Conservation (phyloP, 768 basidiomycete genomes). For the Boletus rufocinnamomeus region DNA sequence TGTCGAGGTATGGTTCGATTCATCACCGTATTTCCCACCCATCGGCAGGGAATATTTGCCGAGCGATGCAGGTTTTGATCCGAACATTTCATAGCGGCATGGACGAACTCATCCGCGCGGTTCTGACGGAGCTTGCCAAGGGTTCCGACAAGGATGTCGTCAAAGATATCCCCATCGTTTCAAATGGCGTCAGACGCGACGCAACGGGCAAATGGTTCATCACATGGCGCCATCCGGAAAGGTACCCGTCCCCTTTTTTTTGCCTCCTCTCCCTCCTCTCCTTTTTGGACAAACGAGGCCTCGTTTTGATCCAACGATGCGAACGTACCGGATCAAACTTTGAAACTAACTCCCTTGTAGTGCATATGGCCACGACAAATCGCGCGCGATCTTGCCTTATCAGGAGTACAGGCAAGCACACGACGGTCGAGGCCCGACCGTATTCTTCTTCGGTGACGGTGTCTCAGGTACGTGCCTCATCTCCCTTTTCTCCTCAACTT, state of each 20-base stretch:
- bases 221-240: constrained; percentile 85
- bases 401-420: constrained; percentile 41
- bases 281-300: background rate
- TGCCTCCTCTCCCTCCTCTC: too few relatives aligned
- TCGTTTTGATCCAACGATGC: background rate
- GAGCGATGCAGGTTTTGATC: constrained; percentile 5
- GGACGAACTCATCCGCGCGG: constrained; percentile 90
- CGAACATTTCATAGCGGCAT: constrained; percentile 66
- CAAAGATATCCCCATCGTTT: constrained; percentile 82
- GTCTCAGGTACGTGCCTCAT: constrained; percentile 69
- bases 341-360: constrained; percentile 31
- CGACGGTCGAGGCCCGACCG: constrained; percentile 49
- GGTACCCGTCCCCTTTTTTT: constrained; percentile 46
- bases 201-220: constrained; percentile 70
- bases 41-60: constrained; percentile 4
- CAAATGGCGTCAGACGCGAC: constrained; percentile 83
- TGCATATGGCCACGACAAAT: constrained; percentile 95
- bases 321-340: background rate
- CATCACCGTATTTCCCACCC: constrained; percentile 11
- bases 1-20: constrained; percentile 68
- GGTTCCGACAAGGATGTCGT: constrained; percentile 54
- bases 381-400: constrained; percentile 91
- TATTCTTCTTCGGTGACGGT: constrained; percentile 98
- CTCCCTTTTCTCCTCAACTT: background rate
- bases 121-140: constrained; percentile 76